Evolutionary conservation across 2,329 filamentous ascomycete species (phyloP).

Genomic region (Thyridium curvatum): DNA sequence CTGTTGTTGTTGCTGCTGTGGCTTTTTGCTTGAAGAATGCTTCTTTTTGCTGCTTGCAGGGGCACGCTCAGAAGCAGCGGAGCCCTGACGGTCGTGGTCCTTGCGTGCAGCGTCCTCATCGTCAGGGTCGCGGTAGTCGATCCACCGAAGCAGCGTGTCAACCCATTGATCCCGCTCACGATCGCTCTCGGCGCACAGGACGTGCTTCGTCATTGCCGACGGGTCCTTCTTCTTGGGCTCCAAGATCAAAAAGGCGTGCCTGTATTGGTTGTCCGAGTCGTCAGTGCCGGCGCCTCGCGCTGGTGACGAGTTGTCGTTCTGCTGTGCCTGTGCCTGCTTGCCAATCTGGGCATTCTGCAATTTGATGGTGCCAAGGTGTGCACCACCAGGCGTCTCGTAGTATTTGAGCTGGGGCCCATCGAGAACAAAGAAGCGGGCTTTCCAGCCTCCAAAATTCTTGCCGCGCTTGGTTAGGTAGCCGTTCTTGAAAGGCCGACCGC

Average conservation of each 20-base stretch:
- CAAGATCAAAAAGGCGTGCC: slow-evolving; percentile 89
- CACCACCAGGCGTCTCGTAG: slow-evolving; percentile 84
- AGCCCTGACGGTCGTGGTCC: slow-evolving; percentile 32
- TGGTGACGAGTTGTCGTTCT: slow-evolving; percentile 55
- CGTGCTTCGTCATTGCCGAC: slow-evolving; percentile 79
- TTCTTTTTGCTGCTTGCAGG: slow-evolving; percentile 30
- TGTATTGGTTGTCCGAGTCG: slow-evolving; percentile 86
- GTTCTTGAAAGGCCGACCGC: slow-evolving; percentile 66
- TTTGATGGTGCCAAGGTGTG: slow-evolving; percentile 90
- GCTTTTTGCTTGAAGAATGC: slow-evolving; percentile 34
- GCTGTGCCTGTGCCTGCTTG: slow-evolving; percentile 75
- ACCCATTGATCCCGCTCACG: slow-evolving; percentile 92
- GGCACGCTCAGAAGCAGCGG: slow-evolving; percentile 24
- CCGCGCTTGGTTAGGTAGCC: slow-evolving; percentile 95
- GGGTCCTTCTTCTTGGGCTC: slow-evolving; percentile 97
- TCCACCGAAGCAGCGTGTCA: slow-evolving; percentile 80
- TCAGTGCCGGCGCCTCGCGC: slow-evolving; percentile 52
- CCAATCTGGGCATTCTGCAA: slow-evolving; percentile 87
- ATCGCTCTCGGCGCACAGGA: slow-evolving; percentile 93
- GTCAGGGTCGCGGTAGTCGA: slow-evolving; percentile 63
- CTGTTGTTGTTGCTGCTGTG: slow-evolving; percentile 22
- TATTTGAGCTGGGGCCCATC: slow-evolving; percentile 69
- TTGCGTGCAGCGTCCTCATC: slow-evolving; percentile 41
- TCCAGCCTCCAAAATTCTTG: slow-evolving; percentile 99
- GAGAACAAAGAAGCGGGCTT: slow-evolving; percentile 64